Evolutionary conservation across 2,329 filamentous ascomycete species (phyloP), one percentile per base, ranked within the genome.

Genomic region (Cordyceps pruinosa): DNA sequence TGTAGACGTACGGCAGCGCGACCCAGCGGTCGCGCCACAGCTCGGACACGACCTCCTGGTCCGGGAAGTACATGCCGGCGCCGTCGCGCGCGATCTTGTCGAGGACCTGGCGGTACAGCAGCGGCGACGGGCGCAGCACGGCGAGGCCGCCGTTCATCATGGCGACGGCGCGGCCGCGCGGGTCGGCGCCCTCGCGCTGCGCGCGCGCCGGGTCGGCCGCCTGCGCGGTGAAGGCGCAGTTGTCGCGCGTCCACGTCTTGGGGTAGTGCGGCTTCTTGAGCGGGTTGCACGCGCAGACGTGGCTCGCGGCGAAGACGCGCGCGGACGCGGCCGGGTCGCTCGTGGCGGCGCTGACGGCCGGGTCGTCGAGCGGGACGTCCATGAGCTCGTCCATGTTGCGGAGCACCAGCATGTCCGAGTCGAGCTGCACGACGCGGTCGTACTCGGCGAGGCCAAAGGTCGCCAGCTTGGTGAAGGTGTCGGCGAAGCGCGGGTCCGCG

Each of bases 371-470:
- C 60, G 82, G 75, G 50, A 96, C 65, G n/a, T 89, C 84, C 89
- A 96, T 95, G 63, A 96, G 76, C 74, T 95, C 90, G 69, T 96
- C 91, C 89, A 96, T 96, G 72, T 95, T 95, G 65, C 79, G 79
- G 62, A 86, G 72, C 8, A 90, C 84, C 51, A 96, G 74, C 90
- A 96, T 96, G 74, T 96, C 91, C 66, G 86, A 88, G 73, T 96
- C 91, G 56, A 96, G 79, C 73, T 90, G 88, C 35, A 95, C 88
- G 34, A 96, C 83, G 41, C 90, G 82, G 26, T 86, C 79, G 73
- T 92, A 96, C 69, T 92, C 84, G 19, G 79, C 79, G 32, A 96
- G 77, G 23, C 82, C 85, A 70, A 95, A 96, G 6, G 88, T 84
- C 17, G 86, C 82, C 28, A 96, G 82, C 73, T 96, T 96, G 71